Base-by-base conservation (phyloP, 257 asterid species). In the Mitragyna speciosa region DNA sequence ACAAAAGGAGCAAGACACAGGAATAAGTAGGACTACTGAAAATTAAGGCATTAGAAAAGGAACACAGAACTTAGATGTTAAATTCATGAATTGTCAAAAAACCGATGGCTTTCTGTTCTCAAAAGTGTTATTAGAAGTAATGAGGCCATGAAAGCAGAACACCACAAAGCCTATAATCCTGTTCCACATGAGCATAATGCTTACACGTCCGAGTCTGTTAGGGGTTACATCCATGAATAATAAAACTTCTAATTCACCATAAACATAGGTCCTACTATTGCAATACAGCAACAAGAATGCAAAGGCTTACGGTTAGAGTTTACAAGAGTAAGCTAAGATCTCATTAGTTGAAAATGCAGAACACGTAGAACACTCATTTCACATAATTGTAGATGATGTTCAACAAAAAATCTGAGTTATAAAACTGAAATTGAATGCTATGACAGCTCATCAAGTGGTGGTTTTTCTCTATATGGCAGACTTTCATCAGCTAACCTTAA, bases 1-100 rank as follows among this genome's bases (percentile, higher is more conserved):
- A 79, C 76, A 75, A 81, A 76, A 30, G 47, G 64, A 71, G 19
- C 76, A 64, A 77, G 45, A 61, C 3, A 72, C 33, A n/a, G 70
- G 58, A 72, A 82, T 43, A 56, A 75, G 20, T 39, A 73, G 31
- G 56, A 12, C 30, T 36, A 51, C 45, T 76, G 59, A 14, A 48
- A 36, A 54, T 5, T 31, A 66, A 67, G 2, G 31, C 39, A 26
- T n/a, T 72, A 78, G n/a, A 61, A 48, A 76, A 43, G 15, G 54
- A 64, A n/a, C 30, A 45, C 0, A 5, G 2, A 39, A 45, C 33
- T 54, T 24, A 7, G 28, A 33, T 39, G 41, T 26, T 78, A 66
- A 22, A 54, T 36, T 24, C 70, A 72, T 39, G 14, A 77, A 5
- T 4, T 1, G 1, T 12, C 15, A 51, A 36, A 51, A 36, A 77